A percentile compares a stretch with the other conserved stretches of the same genome.
Conservation (phyloP, 345 rosid species). For the Ricinus communis region DNA sequence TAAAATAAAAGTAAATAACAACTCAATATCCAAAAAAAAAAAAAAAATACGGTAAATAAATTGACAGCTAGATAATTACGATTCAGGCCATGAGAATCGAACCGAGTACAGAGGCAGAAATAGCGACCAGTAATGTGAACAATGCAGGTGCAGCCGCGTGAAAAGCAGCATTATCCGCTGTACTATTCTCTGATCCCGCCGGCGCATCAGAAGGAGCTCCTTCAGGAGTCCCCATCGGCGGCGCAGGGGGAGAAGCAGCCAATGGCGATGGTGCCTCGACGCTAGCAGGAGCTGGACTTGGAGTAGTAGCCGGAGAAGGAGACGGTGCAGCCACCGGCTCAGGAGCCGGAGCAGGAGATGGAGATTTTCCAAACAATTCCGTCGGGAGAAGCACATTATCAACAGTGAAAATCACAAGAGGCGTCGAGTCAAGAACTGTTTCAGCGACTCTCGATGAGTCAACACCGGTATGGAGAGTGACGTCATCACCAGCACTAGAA, state of each 20-base stretch:
- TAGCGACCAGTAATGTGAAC: constrained; percentile 29
- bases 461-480: constrained; percentile 71
- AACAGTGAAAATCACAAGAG: constrained; percentile 70
- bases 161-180: constrained; percentile 42
- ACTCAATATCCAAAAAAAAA: constrained; percentile 1
- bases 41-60: background rate
- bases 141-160: constrained; percentile 44
- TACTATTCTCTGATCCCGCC: constrained; percentile 45
- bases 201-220: constrained; percentile 68
- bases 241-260: constrained; percentile 85
- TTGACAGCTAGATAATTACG: constrained; percentile 25
- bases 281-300: constrained; percentile 39
- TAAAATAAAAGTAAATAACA: background rate
- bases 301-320: constrained; percentile 46
- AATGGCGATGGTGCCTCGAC: constrained; percentile 63
- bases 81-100: constrained; percentile 41
- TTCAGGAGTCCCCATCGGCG: constrained; percentile 56
- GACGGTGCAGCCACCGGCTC: constrained; percentile 51
- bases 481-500: constrained; percentile 62
- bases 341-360: constrained; percentile 63
- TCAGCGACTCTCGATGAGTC: constrained; percentile 70
- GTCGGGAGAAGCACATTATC: constrained; percentile 69
- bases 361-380: constrained; percentile 68
- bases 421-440: constrained; percentile 66
- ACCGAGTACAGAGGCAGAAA: constrained; percentile 35